A percentile compares a stretch with the other conserved stretches of the same genome.
Conservation (phyloP, 306 rosid species). For the Phaseolus lunatus region DNA sequence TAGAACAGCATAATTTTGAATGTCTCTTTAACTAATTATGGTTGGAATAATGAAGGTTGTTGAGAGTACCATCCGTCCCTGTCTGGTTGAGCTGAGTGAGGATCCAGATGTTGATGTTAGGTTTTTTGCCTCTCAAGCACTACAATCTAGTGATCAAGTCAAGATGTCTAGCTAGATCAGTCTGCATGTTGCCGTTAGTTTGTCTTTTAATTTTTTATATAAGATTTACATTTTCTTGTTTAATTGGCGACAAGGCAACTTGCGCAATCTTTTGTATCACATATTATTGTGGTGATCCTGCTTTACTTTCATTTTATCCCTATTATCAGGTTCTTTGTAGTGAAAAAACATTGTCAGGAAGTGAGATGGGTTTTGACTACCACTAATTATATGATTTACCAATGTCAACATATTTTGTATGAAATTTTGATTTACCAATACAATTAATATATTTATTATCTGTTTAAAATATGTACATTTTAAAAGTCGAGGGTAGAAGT, state of each 20-base stretch:
- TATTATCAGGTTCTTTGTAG: conserved; percentile 42
- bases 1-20: conserved; percentile 12
- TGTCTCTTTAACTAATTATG: conserved; percentile 30
- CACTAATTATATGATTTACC: conserved; percentile 42
- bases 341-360: conserved; percentile 32
- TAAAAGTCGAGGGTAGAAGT: too few species aligned
- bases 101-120: conserved; percentile 99
- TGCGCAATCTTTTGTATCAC: conserved; percentile 43
- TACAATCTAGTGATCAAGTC: conserved; percentile 75
- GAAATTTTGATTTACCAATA: conserved; percentile 29
- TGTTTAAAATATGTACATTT: not conserved
- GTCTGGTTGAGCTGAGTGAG: conserved; percentile 90
- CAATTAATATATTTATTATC: conserved; percentile 10
- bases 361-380: conserved; percentile 40
- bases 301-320: conserved; percentile 34
- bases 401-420: conserved; percentile 37
- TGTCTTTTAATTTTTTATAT: conserved; percentile 5
- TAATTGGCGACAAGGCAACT: conserved; percentile 40
- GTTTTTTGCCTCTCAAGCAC: conserved; percentile 90
- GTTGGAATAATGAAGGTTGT: conserved; percentile 74
- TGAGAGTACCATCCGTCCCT: conserved; percentile 85
- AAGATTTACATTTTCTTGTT: conserved; percentile 34
- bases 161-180: conserved; percentile 79
- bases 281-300: conserved; percentile 42
- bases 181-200: conserved; percentile 36